Percentiles rank a stretch among this genome's conserved stretches.
Evolutionary conservation across 192 early-diverging fungal species (phyloP).

Genomic region (Lobosporangium transversale): DNA sequence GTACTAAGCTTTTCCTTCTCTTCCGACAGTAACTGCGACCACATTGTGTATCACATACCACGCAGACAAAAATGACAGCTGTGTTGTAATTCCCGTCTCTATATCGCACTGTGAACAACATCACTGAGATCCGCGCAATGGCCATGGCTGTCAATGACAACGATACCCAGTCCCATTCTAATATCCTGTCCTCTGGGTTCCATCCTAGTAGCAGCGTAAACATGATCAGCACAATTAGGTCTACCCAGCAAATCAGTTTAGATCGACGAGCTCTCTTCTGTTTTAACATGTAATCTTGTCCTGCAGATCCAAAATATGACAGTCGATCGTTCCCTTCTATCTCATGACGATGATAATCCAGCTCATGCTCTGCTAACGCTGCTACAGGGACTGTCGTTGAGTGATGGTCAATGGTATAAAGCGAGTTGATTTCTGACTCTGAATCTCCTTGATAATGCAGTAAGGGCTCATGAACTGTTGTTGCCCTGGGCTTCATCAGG

Average conservation of each 20-base stretch:
- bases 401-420: conserved; percentile 45
- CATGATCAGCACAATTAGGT: conserved; percentile 4
- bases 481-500: conserved; percentile 2
- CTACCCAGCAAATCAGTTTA: conserved; percentile 25
- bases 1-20: background rate
- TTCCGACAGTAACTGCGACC: background rate
- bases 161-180: conserved; percentile 18
- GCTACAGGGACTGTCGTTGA: background rate
- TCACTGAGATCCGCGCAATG: conserved; percentile 8
- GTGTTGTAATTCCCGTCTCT: conserved; percentile 45
- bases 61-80: conserved; percentile 37
- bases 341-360: conserved; percentile 10
- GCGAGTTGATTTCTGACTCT: conserved; percentile 30
- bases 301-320: conserved; percentile 45
- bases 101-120: conserved; percentile 38
- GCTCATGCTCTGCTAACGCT: background rate
- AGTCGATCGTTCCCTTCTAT: conserved; percentile 13
- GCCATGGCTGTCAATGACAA: conserved; percentile 22
- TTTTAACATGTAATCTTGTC: conserved; percentile 44
- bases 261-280: conserved; percentile 23
- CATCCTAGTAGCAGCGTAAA: conserved; percentile 11
- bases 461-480: conserved; percentile 8
- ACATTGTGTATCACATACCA: conserved; percentile 13
- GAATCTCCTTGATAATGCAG: conserved; percentile 2
- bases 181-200: background rate